A percentile compares a stretch with the other conserved stretches of the same genome.
These are phyloP conservation scores for Leccinum disarticulatum DNA, from an alignment of 768 basidiomycete species.

Conservation along the genomic window DNA sequence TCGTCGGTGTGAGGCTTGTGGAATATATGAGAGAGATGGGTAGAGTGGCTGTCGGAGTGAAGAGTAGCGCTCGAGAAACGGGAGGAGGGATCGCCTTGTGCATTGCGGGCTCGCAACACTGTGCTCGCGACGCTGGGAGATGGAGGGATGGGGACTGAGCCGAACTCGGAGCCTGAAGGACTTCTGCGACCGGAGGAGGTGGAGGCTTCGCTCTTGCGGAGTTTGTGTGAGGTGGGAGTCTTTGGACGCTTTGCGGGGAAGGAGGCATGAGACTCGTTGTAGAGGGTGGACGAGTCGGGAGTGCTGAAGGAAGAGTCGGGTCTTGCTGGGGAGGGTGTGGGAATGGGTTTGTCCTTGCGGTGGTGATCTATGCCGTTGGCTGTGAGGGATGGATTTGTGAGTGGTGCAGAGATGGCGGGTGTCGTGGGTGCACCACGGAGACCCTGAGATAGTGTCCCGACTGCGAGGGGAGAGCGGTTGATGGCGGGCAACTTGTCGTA, in stretches of 20 bases:
- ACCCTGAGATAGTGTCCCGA: conserved; percentile 54
- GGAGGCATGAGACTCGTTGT: conserved; percentile 47
- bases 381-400: conserved; percentile 80
- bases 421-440: conserved; percentile 38
- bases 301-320: conserved; percentile 55
- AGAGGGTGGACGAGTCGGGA: conserved; percentile 59
- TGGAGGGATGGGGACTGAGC: conserved; percentile 39
- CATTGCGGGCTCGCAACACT: conserved; percentile 52
- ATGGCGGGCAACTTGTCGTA: conserved; percentile 62
- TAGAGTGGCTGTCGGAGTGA: conserved; percentile 48
- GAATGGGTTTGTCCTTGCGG: conserved; percentile 49
- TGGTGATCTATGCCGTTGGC: conserved; percentile 64
- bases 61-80: conserved; percentile 48
- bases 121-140: conserved; percentile 31
- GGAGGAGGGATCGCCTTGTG: conserved; percentile 58
- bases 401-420: conserved; percentile 69
- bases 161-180: conserved; percentile 55
- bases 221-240: conserved; percentile 35
- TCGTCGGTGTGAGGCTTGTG: conserved; percentile 53
- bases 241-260: conserved; percentile 37
- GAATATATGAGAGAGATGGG: conserved; percentile 50
- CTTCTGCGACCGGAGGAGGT: conserved; percentile 48
- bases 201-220: conserved; percentile 56
- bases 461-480: conserved; percentile 60
- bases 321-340: conserved; percentile 30